A percentile compares a stretch with the other conserved stretches of the same genome.
Conservation (phyloP, 1,284 basidiomycete genomes). For the Irpex sp. region DNA sequence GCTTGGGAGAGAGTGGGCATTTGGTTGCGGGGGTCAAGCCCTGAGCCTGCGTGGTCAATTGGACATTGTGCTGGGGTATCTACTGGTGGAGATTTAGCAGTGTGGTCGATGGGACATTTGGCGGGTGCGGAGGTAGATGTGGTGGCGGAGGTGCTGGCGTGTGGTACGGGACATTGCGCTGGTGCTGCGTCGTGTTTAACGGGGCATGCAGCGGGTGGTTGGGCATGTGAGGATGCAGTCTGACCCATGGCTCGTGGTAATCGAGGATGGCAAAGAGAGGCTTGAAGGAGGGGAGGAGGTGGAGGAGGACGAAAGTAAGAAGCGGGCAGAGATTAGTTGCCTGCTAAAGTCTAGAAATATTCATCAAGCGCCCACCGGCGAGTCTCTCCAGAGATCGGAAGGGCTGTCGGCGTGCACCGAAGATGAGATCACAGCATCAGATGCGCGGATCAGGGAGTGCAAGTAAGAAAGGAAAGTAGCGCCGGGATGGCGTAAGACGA, state of each 20-base stretch:
- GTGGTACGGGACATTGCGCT: conserved; percentile 37
- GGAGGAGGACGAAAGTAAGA: neutral
- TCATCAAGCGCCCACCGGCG: neutral
- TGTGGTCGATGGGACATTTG: conserved; percentile 44
- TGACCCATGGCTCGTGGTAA: conserved; percentile 5
- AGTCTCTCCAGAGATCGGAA: neutral
- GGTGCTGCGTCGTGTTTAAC: conserved; percentile 14
- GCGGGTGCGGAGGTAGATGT: conserved; percentile 22
- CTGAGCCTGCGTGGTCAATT: conserved; percentile 35
- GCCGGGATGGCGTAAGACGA: conserved; percentile 8
- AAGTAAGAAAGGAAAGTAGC: neutral
- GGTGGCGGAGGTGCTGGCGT: conserved; percentile 17
- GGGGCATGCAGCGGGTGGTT: neutral
- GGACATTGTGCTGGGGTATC: conserved; percentile 36
- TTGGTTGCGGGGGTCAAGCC: conserved; percentile 80
- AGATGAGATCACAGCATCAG: neutral
- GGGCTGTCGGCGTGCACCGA: neutral
- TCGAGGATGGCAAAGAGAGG: no score
- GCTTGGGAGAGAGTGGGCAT: conserved; percentile 81
- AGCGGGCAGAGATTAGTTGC: neutral
- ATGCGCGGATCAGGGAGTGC: neutral
- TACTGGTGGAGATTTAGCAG: conserved; percentile 9
- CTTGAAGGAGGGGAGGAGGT: neutral
- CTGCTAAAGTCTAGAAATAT: neutral
- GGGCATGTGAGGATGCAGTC: conserved; percentile 7